These are phyloP conservation scores for Salix suchowensis DNA, from an alignment of 345 rosid species.

Conservation along the genomic window DNA sequence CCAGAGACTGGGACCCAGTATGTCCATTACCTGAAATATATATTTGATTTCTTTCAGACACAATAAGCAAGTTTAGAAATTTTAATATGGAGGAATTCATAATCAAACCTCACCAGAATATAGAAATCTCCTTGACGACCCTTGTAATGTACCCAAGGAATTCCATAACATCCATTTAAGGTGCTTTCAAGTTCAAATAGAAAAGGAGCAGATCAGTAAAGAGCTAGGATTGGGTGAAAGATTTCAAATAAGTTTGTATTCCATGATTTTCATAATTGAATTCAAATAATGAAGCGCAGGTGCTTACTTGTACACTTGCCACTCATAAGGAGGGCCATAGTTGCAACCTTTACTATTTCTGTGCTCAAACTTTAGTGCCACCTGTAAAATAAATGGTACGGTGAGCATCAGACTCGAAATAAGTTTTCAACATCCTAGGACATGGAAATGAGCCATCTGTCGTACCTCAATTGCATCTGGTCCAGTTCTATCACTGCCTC, in stretches of 20 bases:
- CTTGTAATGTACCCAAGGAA: conserved; percentile 31
- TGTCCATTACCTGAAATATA: conserved; percentile 31
- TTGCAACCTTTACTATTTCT: conserved; percentile 35
- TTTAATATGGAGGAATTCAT: not conserved
- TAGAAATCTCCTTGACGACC: conserved; percentile 35
- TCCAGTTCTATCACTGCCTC: conserved; percentile 27
- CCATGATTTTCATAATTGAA: not conserved
- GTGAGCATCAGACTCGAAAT: not conserved
- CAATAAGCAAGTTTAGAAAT: not conserved
- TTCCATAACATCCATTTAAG: conserved; percentile 26
- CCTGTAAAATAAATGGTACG: conserved; percentile 11
- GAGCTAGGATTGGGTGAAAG: not conserved
- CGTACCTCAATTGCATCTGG: conserved; percentile 31
- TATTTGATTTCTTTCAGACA: conserved; percentile 6
- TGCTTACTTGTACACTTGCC: conserved; percentile 33
- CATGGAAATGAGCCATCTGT: not conserved
- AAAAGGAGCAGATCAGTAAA: not conserved
- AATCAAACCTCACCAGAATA: conserved; percentile 23
- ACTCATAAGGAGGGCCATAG: conserved; percentile 35
- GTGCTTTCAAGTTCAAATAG: conserved; percentile 10
- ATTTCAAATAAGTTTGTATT: not conserved
- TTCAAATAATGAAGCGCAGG: not conserved
- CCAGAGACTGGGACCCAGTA: conserved; percentile 35
- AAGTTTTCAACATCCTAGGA: not conserved
- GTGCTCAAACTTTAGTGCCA: conserved; percentile 31